Evolutionary conservation across 2,329 filamentous ascomycete species (phyloP), one percentile per base, ranked within the genome.

Genomic region (Lachnellula arida): DNA sequence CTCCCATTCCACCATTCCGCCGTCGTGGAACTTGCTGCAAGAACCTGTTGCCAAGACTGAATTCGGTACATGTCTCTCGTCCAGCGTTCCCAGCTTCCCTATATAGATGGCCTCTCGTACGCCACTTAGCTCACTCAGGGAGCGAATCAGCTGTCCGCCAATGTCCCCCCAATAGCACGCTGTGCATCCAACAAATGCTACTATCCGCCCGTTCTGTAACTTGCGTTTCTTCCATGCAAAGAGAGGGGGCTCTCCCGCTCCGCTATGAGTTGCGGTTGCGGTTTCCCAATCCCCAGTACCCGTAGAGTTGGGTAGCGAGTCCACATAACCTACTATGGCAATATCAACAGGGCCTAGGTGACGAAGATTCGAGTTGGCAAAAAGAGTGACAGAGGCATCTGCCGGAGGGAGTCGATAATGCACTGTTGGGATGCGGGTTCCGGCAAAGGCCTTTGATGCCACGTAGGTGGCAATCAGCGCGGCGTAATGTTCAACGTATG

Each of bases 401-500:
- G 25, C 2, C n/a, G 58, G 54, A 37, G 40, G 39, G 2, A 53
- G 35, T 17, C 54, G 35, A 23, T 54, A 54, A 23, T 19, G 37
- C 22, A 54, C 37, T 22, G 35, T 17, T 14, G 46, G 46, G 11
- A 54, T 39, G n/a, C n/a, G 37, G n/a, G n/a, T 12, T 34, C 52
- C 44, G 4, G 35, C 11, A 22, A 44, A 35, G 15, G 15, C 46
- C 12, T 42, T 25, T 23, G 22, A 23, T 8, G 46, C 46, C 44
- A 62, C 50, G 39, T 60, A 58, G 17, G 58, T 58, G 14, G 60
- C 58, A 28, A 49, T 32, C 19, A 62, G 54, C 8, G 57, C 60
- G 46, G 60, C 60, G 25, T 62, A 62, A 39, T 62, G 60, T 34
- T 56, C 34, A 14, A 62, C 54, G 17, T 62, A 59, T 35, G 58